These are phyloP conservation scores for Hymenoscyphus occultus DNA, from an alignment of 2,329 filamentous ascomycete genomes.

Conservation along the genomic window DNA sequence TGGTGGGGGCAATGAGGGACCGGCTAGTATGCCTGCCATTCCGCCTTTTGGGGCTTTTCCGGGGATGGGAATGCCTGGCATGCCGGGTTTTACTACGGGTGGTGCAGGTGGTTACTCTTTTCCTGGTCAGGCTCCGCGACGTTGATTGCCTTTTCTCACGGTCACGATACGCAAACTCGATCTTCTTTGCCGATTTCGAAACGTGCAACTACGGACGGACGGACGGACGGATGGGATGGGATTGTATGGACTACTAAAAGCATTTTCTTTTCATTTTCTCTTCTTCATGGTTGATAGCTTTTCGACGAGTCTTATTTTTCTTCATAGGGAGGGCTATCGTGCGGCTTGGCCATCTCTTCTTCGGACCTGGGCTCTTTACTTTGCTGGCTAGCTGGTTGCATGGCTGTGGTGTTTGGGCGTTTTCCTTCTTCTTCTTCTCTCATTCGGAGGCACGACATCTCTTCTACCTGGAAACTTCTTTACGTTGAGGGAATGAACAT, in stretches of 20 bases:
- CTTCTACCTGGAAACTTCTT: too few relatives aligned
- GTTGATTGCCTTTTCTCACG: background rate
- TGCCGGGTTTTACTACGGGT: background rate
- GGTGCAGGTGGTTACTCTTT: background rate
- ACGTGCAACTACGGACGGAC: too few relatives aligned
- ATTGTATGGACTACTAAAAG: constrained; percentile 7
- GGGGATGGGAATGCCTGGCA: too few relatives aligned
- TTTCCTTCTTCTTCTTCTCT: too few relatives aligned
- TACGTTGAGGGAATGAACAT: too few relatives aligned
- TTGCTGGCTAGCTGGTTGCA: too few relatives aligned
- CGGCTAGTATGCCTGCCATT: constrained; percentile 23
- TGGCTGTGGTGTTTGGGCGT: too few relatives aligned
- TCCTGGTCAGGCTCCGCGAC: background rate
- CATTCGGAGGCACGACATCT: too few relatives aligned
- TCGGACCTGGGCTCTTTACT: too few relatives aligned
- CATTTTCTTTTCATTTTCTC: constrained; percentile 10
- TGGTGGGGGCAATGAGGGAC: constrained; percentile 14
- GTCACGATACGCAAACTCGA: background rate
- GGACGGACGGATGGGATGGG: background rate
- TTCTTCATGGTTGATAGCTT: constrained; percentile 12
- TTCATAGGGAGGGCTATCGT: too few relatives aligned
- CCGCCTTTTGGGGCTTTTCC: constrained; percentile 26
- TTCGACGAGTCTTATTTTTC: background rate
- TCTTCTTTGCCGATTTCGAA: too few relatives aligned
- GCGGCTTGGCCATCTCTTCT: too few relatives aligned